Conservation (phyloP, 495 filamentous ascomycete genomes). For the Zalerion maritima region DNA sequence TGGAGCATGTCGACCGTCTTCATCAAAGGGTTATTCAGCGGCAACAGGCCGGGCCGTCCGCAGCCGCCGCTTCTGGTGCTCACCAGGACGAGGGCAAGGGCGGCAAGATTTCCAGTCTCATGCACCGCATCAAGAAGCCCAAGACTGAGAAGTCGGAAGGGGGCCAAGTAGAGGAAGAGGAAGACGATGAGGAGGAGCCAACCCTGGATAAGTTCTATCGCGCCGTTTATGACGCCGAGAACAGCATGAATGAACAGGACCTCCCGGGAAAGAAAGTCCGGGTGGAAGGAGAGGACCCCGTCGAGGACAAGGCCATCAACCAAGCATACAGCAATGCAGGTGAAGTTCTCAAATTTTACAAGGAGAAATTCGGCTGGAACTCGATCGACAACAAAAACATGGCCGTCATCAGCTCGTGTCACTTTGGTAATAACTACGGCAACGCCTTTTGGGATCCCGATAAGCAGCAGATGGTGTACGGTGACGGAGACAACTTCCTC, state of each 20-base stretch:
- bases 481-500: slow-evolving; percentile 29
- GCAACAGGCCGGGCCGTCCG: too few relatives aligned
- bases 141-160: too few relatives aligned
- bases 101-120: too few relatives aligned
- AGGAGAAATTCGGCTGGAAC: slow-evolving; percentile 26
- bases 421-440: slow-evolving; percentile 27
- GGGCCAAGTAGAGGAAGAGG: slow-evolving; percentile 2
- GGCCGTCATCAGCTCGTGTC: slow-evolving; percentile 27
- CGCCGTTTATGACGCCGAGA: slow-evolving; percentile 22
- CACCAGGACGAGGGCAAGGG: too few relatives aligned
- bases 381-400: slow-evolving; percentile 29
- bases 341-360: slow-evolving; percentile 28
- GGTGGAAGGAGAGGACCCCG: slow-evolving; percentile 22
- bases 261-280: slow-evolving; percentile 23
- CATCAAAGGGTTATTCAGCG: too few relatives aligned
- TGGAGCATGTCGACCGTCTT: slow-evolving; percentile 16
- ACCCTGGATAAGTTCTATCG: slow-evolving; percentile 23
- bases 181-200: slow-evolving; percentile 4
- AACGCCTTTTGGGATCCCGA: slow-evolving; percentile 27
- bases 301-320: slow-evolving; percentile 19
- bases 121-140: slow-evolving; percentile 14
- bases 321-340: slow-evolving; percentile 27
- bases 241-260: slow-evolving; percentile 16
- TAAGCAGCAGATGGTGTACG: slow-evolving; percentile 28
- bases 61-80: too few relatives aligned